These are phyloP conservation scores for Saccharomycopsis sp. DNA, from an alignment of 805 yeast species.

Conservation along the genomic window DNA sequence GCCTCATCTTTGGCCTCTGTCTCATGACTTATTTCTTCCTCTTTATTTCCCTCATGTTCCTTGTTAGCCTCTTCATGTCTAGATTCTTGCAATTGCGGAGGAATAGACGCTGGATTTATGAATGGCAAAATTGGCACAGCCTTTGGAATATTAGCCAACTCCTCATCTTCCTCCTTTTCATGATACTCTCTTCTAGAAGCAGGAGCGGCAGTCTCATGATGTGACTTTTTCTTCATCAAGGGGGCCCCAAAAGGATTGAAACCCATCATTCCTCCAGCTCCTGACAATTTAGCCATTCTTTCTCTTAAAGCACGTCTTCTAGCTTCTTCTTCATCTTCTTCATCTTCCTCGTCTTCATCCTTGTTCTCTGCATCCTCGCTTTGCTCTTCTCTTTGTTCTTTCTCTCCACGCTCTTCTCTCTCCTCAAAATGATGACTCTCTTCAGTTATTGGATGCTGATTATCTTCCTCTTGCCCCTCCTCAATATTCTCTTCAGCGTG, in stretches of 20 bases:
- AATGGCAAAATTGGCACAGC: conserved; percentile 19
- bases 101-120: not conserved
- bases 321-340: conserved; percentile 16
- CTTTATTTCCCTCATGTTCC: conserved; percentile 15
- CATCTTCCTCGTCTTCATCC: conserved; percentile 11
- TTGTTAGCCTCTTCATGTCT: conserved; percentile 8
- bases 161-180: not conserved
- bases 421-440: too few relatives aligned
- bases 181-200: conserved; percentile 9
- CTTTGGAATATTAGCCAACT: conserved; percentile 3
- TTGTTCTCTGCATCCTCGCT: not conserved
- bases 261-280: conserved; percentile 24
- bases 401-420: not conserved
- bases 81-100: not conserved
- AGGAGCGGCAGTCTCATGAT: not conserved
- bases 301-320: conserved; percentile 18
- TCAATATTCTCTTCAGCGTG: too few relatives aligned
- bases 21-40: conserved; percentile 15
- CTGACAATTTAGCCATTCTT: conserved; percentile 19
- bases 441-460: too few relatives aligned
- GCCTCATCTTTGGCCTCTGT: not conserved
- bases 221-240: conserved; percentile 19
- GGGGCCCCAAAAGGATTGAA: conserved; percentile 26
- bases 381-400: not conserved
- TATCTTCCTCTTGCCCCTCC: too few relatives aligned